Evolutionary conservation across 2,329 filamentous ascomycete species (phyloP).

Genomic region (Colletotrichum sp.): DNA sequence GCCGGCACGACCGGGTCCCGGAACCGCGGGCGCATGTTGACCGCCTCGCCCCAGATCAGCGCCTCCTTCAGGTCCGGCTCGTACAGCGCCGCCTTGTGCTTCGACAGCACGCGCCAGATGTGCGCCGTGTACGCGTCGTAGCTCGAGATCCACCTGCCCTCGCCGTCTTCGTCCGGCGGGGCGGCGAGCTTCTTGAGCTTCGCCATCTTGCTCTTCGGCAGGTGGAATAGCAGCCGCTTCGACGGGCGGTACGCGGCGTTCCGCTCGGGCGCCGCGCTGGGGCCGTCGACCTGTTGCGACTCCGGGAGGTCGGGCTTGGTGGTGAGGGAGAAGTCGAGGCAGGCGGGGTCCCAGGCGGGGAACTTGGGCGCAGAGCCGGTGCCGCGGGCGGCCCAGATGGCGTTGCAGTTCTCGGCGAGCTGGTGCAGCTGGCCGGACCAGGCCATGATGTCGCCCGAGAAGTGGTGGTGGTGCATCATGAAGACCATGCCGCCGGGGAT

Average conservation of each 20-base stretch:
- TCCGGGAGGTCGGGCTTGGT: conserved; percentile 29
- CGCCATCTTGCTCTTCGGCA: conserved; percentile 46
- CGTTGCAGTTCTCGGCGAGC: conserved; percentile 47
- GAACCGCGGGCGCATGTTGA: conserved; percentile 44
- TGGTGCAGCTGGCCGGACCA: conserved; percentile 42
- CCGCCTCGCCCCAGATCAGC: conserved; percentile 38
- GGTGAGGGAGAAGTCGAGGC: conserved; percentile 40
- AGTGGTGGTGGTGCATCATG: conserved; percentile 47
- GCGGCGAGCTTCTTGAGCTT: conserved; percentile 40
- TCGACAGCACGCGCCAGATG: conserved; percentile 43
- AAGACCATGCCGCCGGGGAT: conserved; percentile 45
- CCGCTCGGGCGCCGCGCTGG: conserved; percentile 25
- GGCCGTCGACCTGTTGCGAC: conserved; percentile 34
- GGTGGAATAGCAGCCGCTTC: conserved; percentile 42
- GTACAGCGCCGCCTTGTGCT: conserved; percentile 38
- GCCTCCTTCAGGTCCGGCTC: conserved; percentile 30
- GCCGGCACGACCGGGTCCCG: conserved; percentile 34
- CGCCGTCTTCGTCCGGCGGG: conserved; percentile 33
- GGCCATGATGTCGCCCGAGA: conserved; percentile 46
- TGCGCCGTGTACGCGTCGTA: conserved; percentile 48
- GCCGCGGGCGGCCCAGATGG: conserved; percentile 22
- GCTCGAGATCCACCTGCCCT: conserved; percentile 44
- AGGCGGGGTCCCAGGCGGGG: conserved; percentile 30
- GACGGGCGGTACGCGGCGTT: conserved; percentile 32
- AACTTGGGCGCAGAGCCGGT: not conserved